Evolutionary conservation across 345 rosid species (phyloP).

Genomic region (Gossypium herbaceum): DNA sequence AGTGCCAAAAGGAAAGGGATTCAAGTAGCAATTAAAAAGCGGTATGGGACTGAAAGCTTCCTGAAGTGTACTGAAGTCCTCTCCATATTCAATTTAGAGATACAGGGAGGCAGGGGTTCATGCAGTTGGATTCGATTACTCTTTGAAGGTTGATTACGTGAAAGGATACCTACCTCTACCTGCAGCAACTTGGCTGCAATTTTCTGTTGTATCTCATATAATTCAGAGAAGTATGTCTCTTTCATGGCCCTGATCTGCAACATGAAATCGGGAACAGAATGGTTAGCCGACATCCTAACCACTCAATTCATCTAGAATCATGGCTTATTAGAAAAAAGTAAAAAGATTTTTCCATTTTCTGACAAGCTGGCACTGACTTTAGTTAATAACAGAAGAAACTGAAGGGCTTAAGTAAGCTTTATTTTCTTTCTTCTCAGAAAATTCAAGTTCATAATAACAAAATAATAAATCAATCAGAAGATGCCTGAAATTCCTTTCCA

Average conservation of each 20-base stretch:
- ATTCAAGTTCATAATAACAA: background rate
- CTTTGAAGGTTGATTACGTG: background rate
- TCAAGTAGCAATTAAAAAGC: background rate
- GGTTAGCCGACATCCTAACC: background rate
- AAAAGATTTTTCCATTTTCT: background rate
- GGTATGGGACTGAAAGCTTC: background rate
- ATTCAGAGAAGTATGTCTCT: constrained; percentile 27
- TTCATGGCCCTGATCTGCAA: constrained; percentile 33
- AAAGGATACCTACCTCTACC: constrained; percentile 23
- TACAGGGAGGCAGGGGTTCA: too few relatives aligned
- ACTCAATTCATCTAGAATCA: background rate
- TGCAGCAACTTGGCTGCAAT: constrained; percentile 25
- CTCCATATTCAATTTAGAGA: background rate
- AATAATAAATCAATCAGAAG: background rate
- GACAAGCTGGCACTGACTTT: background rate
- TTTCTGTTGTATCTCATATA: constrained; percentile 31
- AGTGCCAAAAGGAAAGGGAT: background rate
- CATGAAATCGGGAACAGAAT: background rate
- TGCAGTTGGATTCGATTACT: background rate
- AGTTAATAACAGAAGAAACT: background rate
- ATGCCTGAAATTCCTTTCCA: background rate
- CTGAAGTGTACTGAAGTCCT: background rate
- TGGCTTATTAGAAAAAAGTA: background rate
- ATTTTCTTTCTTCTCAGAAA: constrained; percentile 2
- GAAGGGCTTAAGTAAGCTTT: constrained; percentile 3